phyloP scores from a whole-genome alignment of 345 rosid genomes.

The Gynandropsis gynandra region DNA sequence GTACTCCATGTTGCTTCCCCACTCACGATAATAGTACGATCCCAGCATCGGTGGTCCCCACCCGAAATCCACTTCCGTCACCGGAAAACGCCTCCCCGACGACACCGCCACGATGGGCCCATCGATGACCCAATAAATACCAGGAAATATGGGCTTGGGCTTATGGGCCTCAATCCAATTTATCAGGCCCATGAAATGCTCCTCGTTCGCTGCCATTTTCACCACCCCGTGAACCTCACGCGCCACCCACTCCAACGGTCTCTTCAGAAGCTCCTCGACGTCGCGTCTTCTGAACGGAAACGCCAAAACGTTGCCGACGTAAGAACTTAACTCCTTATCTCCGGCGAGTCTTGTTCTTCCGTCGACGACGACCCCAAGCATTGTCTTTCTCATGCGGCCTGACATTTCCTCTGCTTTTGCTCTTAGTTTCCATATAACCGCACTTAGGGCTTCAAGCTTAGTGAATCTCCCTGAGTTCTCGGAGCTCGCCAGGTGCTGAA shows the following conservation, averaged over 20 bases:
- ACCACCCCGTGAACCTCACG: slow-evolving; percentile 31
- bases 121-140: slow-evolving; percentile 30
- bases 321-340: slow-evolving; percentile 15
- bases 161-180: slow-evolving; percentile 55
- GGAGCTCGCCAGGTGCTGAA: slow-evolving; percentile 32
- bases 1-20: slow-evolving; percentile 30
- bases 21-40: slow-evolving; percentile 39
- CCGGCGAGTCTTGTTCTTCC: slow-evolving; percentile 37
- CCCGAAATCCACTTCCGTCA: slow-evolving; percentile 30
- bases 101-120: slow-evolving; percentile 51
- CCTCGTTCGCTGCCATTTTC: slow-evolving; percentile 21
- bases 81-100: slow-evolving; percentile 49
- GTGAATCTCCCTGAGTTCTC: slow-evolving; percentile 28
- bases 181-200: slow-evolving; percentile 49
- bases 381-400: background rate
- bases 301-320: slow-evolving; percentile 36
- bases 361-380: slow-evolving; percentile 50
- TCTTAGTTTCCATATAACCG: slow-evolving; percentile 45
- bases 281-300: slow-evolving; percentile 36
- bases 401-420: slow-evolving; percentile 20
- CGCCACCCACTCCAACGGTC: slow-evolving; percentile 39
- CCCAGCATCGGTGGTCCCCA: slow-evolving; percentile 32
- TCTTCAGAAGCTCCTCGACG: slow-evolving; percentile 19
- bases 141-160: slow-evolving; percentile 34
- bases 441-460: slow-evolving; percentile 45